Percentiles rank a stretch among this genome's conserved stretches.
phyloP scores from a whole-genome alignment of 2,329 filamentous ascomycete species.

The Metarhizium guizhouense region DNA sequence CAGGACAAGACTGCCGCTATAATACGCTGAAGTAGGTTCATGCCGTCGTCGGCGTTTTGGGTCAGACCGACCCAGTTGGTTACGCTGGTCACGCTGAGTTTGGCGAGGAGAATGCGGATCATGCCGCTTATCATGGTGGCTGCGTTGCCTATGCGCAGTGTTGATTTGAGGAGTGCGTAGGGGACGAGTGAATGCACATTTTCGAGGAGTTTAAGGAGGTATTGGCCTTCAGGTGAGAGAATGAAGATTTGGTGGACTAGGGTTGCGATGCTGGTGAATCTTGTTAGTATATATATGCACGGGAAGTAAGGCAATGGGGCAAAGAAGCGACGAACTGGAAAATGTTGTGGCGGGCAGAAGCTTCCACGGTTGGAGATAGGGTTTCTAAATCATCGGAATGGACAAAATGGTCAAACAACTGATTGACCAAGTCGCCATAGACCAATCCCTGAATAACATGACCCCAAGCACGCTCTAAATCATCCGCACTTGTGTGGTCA shows the following conservation, averaged over 20 bases:
- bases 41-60: slow-evolving; percentile 62
- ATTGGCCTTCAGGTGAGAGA: slow-evolving; percentile 65
- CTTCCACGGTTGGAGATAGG: slow-evolving; percentile 53
- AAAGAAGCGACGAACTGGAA: slow-evolving; percentile 48
- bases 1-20: slow-evolving; percentile 64
- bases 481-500: slow-evolving; percentile 47
- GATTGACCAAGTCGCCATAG: slow-evolving; percentile 58
- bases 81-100: slow-evolving; percentile 62
- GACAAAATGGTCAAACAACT: slow-evolving; percentile 52
- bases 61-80: slow-evolving; percentile 76
- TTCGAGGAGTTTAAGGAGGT: slow-evolving; percentile 61
- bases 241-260: slow-evolving; percentile 67
- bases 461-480: slow-evolving; percentile 56
- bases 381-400: slow-evolving; percentile 54
- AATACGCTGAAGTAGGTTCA: slow-evolving; percentile 73
- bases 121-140: slow-evolving; percentile 75
- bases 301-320: background rate
- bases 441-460: slow-evolving; percentile 57
- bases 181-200: slow-evolving; percentile 63
- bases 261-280: slow-evolving; percentile 51
- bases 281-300: background rate
- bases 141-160: slow-evolving; percentile 66
- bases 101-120: slow-evolving; percentile 65
- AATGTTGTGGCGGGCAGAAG: slow-evolving; percentile 56
- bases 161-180: slow-evolving; percentile 64